Evolutionary conservation across 768 basidiomycete species (phyloP).

Genomic region (Mycena chlorophos): DNA sequence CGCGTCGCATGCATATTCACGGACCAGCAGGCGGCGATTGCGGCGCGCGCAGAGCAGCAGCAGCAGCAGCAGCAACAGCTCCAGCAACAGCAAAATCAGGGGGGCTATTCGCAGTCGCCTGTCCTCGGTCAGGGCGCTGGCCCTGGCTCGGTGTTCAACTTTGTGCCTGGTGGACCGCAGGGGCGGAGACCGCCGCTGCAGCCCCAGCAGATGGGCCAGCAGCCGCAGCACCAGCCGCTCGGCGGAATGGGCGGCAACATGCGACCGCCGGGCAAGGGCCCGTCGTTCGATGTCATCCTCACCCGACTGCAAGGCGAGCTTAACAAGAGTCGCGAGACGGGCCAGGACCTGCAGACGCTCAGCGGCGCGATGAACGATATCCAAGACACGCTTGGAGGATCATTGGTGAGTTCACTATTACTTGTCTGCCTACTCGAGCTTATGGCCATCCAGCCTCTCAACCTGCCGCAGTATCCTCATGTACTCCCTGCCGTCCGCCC

Average conservation of each 20-base stretch:
- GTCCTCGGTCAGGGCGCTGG: conserved; percentile 25
- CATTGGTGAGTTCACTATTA: conserved; percentile 55
- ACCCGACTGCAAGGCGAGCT: conserved; percentile 88
- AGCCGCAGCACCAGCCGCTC: conserved; percentile 62
- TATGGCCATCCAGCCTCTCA: conserved; percentile 49
- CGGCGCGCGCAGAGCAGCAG: conserved; percentile 69
- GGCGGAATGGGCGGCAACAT: conserved; percentile 76
- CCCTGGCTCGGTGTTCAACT: conserved; percentile 25
- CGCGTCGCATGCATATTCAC: conserved; percentile 87
- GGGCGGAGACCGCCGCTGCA: conserved; percentile 53
- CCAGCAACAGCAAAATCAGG: conserved; percentile 34
- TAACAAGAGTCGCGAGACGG: conserved; percentile 94
- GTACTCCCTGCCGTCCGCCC: conserved; percentile 66
- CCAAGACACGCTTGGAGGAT: conserved; percentile 85
- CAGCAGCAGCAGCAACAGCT: conserved; percentile 54
- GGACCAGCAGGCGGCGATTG: conserved; percentile 79
- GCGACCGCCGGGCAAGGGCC: conserved; percentile 76
- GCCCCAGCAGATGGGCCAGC: conserved; percentile 33
- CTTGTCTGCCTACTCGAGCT: conserved; percentile 13
- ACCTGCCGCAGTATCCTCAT: conserved; percentile 62
- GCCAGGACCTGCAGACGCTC: conserved; percentile 77
- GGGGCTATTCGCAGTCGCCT: conserved; percentile 21
- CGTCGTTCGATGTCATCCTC: conserved; percentile 91
- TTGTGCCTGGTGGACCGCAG: conserved; percentile 24
- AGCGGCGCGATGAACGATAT: conserved; percentile 86